Conservation (phyloP, 805 yeast genomes). For the Saturnispora silvae region DNA sequence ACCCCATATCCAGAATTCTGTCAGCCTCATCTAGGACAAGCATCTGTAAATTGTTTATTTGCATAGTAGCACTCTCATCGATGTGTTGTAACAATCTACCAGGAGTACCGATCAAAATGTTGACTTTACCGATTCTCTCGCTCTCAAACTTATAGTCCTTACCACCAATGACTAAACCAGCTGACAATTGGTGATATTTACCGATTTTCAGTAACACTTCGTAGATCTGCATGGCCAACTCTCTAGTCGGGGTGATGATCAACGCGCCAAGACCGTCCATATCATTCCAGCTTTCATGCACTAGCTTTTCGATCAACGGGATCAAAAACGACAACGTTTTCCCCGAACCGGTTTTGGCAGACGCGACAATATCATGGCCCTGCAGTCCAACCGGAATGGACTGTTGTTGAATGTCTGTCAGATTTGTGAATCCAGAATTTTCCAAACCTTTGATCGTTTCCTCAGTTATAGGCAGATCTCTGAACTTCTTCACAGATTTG, state of each 20-base stretch:
- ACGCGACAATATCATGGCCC: constrained; percentile 73
- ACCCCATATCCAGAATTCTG: constrained; percentile 88
- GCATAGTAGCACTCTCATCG: constrained; percentile 80
- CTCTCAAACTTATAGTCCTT: constrained; percentile 75
- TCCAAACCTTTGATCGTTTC: constrained; percentile 61
- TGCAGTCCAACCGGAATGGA: constrained; percentile 69
- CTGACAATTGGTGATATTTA: constrained; percentile 61
- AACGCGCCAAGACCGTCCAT: constrained; percentile 84
- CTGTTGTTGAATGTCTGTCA: constrained; percentile 81
- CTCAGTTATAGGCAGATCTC: constrained; percentile 66
- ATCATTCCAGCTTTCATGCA: constrained; percentile 65
- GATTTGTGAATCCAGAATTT: constrained; percentile 62
- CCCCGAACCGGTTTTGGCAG: constrained; percentile 88
- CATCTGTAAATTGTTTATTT: constrained; percentile 62
- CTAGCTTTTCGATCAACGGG: constrained; percentile 65
- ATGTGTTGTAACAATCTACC: constrained; percentile 84
- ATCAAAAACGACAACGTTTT: constrained; percentile 80
- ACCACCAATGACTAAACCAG: constrained; percentile 90
- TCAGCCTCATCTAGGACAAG: constrained; percentile 88
- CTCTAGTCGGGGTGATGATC: constrained; percentile 87
- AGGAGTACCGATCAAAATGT: constrained; percentile 83
- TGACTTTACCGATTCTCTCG: constrained; percentile 69
- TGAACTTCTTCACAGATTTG: constrained; percentile 39
- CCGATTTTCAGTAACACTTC: constrained; percentile 83
- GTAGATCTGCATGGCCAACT: constrained; percentile 81